phyloP scores from a whole-genome alignment of 2,329 filamentous ascomycete genomes.

The Capronia americana region DNA sequence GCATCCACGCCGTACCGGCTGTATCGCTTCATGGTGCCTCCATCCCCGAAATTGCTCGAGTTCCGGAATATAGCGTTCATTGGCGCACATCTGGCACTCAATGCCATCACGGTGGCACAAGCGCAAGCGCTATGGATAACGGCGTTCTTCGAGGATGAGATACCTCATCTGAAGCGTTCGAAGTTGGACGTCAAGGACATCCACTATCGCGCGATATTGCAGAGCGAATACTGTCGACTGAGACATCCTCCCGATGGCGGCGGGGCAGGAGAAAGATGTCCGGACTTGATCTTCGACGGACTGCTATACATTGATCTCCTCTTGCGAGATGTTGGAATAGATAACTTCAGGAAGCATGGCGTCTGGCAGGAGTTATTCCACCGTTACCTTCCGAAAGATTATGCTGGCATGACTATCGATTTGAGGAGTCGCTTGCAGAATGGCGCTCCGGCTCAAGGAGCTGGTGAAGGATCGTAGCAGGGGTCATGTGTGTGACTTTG shows the following conservation, averaged over 20 bases:
- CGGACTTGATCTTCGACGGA: constrained; percentile 77
- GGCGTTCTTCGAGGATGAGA: constrained; percentile 65
- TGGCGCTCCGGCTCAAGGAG: neutral
- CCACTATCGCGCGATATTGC: constrained; percentile 63
- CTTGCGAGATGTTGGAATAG: constrained; percentile 68
- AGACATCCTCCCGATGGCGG: constrained; percentile 64
- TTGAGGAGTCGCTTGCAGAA: constrained; percentile 35
- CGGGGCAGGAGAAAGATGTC: constrained; percentile 66
- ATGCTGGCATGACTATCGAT: constrained; percentile 49
- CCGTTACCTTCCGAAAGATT: constrained; percentile 51
- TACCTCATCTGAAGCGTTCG: constrained; percentile 45
- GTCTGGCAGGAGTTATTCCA: constrained; percentile 44
- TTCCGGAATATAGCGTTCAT: constrained; percentile 55
- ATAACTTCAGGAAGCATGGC: constrained; percentile 47
- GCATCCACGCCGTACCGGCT: constrained; percentile 38
- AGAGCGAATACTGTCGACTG: constrained; percentile 72
- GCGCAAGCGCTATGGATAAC: constrained; percentile 66
- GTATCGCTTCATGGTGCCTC: constrained; percentile 55
- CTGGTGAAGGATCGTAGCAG: neutral
- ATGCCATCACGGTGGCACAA: constrained; percentile 51
- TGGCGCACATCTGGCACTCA: constrained; percentile 54
- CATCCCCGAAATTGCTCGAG: constrained; percentile 8
- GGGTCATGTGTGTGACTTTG: neutral
- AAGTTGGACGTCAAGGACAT: constrained; percentile 47
- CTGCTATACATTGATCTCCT: constrained; percentile 77